These are phyloP conservation scores for Botryosphaeria dothidea DNA, from an alignment of 2,329 filamentous ascomycete genomes.

Conservation along the genomic window DNA sequence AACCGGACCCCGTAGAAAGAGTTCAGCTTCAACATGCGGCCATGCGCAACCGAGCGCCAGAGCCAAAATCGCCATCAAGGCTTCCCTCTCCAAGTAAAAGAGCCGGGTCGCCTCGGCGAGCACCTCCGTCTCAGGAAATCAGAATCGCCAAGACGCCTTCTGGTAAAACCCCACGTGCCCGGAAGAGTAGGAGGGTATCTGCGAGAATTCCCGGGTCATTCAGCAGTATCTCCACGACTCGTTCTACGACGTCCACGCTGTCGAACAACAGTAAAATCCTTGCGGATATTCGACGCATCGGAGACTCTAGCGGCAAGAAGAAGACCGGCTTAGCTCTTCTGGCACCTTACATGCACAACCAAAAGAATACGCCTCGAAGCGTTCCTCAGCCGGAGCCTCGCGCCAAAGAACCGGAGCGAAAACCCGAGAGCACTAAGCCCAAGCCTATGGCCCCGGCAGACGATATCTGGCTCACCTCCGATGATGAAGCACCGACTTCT, in stretches of 20 bases:
- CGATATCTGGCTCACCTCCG: slow-evolving; percentile 18
- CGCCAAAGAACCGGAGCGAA: background rate
- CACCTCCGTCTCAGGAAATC: background rate
- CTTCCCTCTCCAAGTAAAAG: slow-evolving; percentile 1
- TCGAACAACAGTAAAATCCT: slow-evolving; percentile 16
- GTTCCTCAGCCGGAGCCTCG: background rate
- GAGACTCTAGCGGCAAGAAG: slow-evolving; percentile 6
- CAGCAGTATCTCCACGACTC: background rate
- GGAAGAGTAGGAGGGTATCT: slow-evolving; percentile 1
- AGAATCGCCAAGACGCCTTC: slow-evolving; percentile 14
- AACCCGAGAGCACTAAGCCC: background rate
- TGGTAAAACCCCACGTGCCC: slow-evolving; percentile 3
- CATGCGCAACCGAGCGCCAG: background rate
- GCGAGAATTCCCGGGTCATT: slow-evolving; percentile 11
- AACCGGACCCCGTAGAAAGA: background rate
- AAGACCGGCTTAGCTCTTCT: slow-evolving; percentile 11
- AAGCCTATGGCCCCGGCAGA: background rate
- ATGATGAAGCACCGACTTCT: slow-evolving; percentile 3
- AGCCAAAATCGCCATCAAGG: background rate
- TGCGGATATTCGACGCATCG: slow-evolving; percentile 14
- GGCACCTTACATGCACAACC: slow-evolving; percentile 16
- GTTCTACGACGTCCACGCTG: background rate
- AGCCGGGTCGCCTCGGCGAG: background rate
- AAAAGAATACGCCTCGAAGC: background rate
- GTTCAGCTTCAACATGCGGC: background rate